Evolutionary conservation across 176 grass and related monocot genomes (phyloP), one percentile per base, ranked within the genome.

Genomic region (Oryza brachyantha): DNA sequence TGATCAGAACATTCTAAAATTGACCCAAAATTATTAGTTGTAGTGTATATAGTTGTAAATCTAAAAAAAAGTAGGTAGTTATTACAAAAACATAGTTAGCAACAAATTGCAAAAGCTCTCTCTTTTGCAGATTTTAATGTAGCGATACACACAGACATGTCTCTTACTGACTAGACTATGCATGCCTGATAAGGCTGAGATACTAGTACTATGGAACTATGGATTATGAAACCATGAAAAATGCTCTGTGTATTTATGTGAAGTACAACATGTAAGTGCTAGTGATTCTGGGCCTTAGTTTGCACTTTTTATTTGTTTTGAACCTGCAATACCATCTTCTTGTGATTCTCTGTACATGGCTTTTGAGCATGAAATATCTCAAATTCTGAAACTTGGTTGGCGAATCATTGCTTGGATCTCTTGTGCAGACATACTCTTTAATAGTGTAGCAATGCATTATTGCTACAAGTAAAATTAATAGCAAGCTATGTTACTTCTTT

Each of bases 401-500:
- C 31, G 27, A 17, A 66, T 58, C 64, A 14, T 84, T 61, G 36
- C 34, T 21, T 6, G 5, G 5, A 36, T 36, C 2, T 36, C 35
- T 36, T 5, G 4, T 5, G 35, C 5, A 36, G 0, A 6, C 35
- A 36, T 5, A 7, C 50, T 62, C 29, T 71, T 75, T 48, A 31
- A 29, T 41, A 73, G 52, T 82, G 75, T 75, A 26, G 24, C 31
- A 13, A 79, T 71, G 11, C 76, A 70, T 66, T 77, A 42, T 66
- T 77, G 64, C 66, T 72, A 10, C n/a, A 57, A 57, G 52, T 24
- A 70, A 74, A 74, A 65, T 64, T 74, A 35, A 63, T 66, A 28
- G 63, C 41, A 61, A 75, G 63, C 52, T 64, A 37, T 77, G 29
- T 57, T 77, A 36, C 11, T 80, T 86, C 28, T 83, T 73, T 85